A percentile compares a stretch with the other conserved stretches of the same genome.
Evolutionary conservation across 176 grass and related monocot genomes (phyloP).

Genomic region (Urochloa ruziziensis): DNA sequence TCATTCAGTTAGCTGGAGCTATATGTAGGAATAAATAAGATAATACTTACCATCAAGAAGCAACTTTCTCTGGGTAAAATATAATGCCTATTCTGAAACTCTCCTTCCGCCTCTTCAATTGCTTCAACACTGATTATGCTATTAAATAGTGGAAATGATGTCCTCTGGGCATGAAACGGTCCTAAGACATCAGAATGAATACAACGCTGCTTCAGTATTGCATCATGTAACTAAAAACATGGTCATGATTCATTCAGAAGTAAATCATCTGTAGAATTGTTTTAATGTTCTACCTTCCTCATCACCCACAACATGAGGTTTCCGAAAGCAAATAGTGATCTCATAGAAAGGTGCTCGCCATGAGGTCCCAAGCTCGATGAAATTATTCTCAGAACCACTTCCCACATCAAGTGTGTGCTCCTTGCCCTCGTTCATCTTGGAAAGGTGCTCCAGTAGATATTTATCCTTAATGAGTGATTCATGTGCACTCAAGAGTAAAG

Average conservation of each 20-base stretch:
- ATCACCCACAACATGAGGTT: not conserved
- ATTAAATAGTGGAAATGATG: slow-evolving; percentile 64
- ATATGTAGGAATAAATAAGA: slow-evolving; percentile 5
- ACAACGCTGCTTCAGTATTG: slow-evolving; percentile 12
- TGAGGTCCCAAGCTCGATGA: slow-evolving; percentile 62
- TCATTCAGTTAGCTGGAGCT: slow-evolving; percentile 14
- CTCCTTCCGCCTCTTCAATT: slow-evolving; percentile 55
- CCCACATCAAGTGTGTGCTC: not conserved
- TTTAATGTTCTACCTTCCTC: slow-evolving; percentile 50
- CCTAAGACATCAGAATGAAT: slow-evolving; percentile 33
- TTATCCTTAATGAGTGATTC: slow-evolving; percentile 48
- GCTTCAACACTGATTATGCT: slow-evolving; percentile 48
- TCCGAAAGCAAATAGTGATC: slow-evolving; percentile 50
- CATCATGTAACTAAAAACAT: slow-evolving; percentile 6
- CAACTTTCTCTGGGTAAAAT: slow-evolving; percentile 72
- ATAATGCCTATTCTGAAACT: slow-evolving; percentile 57
- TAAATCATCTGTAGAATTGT: not conserved
- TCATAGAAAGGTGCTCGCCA: slow-evolving; percentile 79
- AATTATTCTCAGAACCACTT: slow-evolving; percentile 47
- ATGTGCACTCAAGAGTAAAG: slow-evolving; percentile 55
- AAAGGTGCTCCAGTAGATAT: slow-evolving; percentile 56
- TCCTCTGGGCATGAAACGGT: slow-evolving; percentile 29
- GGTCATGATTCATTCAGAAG: not conserved
- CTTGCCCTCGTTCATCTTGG: slow-evolving; percentile 33
- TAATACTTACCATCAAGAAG: slow-evolving; percentile 68